Base-by-base conservation (phyloP, 1,284 basidiomycete species). In the Irpex sp. region DNA sequence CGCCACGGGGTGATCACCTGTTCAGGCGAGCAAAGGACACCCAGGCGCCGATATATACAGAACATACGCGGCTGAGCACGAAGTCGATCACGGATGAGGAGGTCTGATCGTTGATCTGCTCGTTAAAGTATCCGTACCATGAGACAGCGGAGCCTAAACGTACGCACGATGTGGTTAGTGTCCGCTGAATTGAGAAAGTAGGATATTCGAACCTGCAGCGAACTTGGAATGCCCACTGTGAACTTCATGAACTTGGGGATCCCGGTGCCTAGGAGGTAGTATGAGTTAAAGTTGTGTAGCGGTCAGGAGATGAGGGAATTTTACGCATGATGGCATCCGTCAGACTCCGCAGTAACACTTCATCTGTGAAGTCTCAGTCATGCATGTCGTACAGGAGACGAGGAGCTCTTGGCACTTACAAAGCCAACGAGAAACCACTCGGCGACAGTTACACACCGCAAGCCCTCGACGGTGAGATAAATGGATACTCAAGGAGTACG, bases 91-190 rank as follows among this genome's bases (percentile, higher is more conserved):
- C 92, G 51, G 92, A 90, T 19, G 93, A 90, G 73, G 98, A 98
- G 43, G 89, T 83, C 64, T 93, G 89, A 68, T 89, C 86, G 74
- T 95, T 92, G 2, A 88, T 94, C 61, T 94, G 90, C 53, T 81
- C 79, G 71, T 93, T 93, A 78, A 97, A 97, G 72, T 95, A 85
- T 43, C 94, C 92, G 71, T 98, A 95, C 96, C 95, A 98, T 1
- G 94, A 94, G 68, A 97, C 92, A 0, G 95, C 94, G 61, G 83
- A 89, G 1, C 90, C 89, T 91, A 65, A 21, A 21, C 3, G 21
- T 21, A 21, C 21, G 3, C 21, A 21, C 21, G 21, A 21, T 21
- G 21, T 21, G 21, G 21, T 21, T 21, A 21, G 21, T 21, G 3
- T 21, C 21, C 3, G 21, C 21, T 21, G 21, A 21, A 21, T 1